Percentiles rank a stretch among this genome's conserved stretches.
These are phyloP conservation scores for Sporopachydermia quercuum DNA, from an alignment of 805 yeast species.

Conservation along the genomic window DNA sequence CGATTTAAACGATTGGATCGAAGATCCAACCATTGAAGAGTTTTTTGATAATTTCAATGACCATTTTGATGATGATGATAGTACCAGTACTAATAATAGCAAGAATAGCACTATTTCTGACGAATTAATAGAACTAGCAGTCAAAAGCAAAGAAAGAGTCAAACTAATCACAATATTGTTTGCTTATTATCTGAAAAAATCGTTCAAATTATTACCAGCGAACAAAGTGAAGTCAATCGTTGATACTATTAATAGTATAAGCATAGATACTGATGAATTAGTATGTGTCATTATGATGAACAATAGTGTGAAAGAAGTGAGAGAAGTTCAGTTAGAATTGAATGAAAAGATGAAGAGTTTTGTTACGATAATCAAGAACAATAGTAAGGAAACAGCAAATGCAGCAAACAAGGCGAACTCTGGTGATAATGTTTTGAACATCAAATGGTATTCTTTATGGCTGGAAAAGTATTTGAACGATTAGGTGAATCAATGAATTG, in stretches of 20 bases:
- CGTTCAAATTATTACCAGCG: not conserved
- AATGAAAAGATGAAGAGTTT: not conserved
- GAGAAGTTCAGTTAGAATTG: too few relatives aligned
- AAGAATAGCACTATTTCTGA: not conserved
- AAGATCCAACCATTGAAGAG: not conserved
- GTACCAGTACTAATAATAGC: not conserved
- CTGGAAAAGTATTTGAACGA: not conserved
- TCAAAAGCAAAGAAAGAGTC: not conserved
- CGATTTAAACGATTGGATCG: not conserved
- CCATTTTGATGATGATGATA: not conserved
- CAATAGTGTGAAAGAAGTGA: not conserved
- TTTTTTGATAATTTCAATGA: not conserved
- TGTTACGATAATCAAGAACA: not conserved
- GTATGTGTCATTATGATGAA: not conserved
- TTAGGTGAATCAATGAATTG: too few relatives aligned
- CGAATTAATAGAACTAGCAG: not conserved
- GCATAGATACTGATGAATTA: not conserved
- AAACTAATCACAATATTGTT: not conserved
- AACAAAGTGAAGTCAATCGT: not conserved
- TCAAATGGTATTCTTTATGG: not conserved
- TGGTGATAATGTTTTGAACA: too few relatives aligned
- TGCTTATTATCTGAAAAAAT: not conserved
- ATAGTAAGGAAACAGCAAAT: not conserved
- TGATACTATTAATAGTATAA: not conserved
- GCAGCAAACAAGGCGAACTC: too few relatives aligned